Conservation (phyloP, 345 rosid species). For the Aquilaria sinensis region DNA sequence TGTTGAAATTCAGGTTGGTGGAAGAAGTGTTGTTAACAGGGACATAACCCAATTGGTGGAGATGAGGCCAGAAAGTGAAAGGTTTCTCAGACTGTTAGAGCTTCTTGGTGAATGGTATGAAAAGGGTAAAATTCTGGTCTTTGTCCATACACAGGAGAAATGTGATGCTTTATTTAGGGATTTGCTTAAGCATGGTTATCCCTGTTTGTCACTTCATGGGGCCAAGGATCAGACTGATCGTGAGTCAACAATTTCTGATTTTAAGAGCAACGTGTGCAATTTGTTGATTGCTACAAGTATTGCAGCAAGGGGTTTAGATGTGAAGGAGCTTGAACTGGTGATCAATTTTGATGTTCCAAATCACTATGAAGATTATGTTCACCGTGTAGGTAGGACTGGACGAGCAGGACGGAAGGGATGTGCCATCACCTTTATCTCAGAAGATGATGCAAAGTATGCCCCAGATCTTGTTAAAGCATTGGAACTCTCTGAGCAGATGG, state of each 20-base stretch:
- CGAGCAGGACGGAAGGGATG: constrained; percentile 95
- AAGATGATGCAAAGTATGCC: constrained; percentile 90
- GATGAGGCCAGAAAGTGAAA: constrained; percentile 85
- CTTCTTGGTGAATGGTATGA: constrained; percentile 96
- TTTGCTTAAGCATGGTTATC: constrained; percentile 70
- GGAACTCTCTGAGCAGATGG: constrained; percentile 94
- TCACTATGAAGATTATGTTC: constrained; percentile 96
- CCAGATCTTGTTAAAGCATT: constrained; percentile 95
- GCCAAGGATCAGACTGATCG: constrained; percentile 97
- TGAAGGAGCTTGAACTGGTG: constrained; percentile 94
- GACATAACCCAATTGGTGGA: constrained; percentile 89
- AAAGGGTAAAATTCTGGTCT: constrained; percentile 84
- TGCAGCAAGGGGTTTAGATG: constrained; percentile 97
- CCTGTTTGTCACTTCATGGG: constrained; percentile 95
- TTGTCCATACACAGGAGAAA: constrained; percentile 87
- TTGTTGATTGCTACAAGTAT: constrained; percentile 84
- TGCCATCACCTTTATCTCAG: constrained; percentile 87
- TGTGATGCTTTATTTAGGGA: constrained; percentile 83
- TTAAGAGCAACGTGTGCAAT: constrained; percentile 88
- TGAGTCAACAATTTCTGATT: constrained; percentile 86
- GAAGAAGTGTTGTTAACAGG: constrained; percentile 96
- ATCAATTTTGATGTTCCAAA: constrained; percentile 87
- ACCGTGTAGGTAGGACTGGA: constrained; percentile 97
- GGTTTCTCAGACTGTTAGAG: constrained; percentile 80
- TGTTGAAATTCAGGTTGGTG: constrained; percentile 89